phyloP scores from a whole-genome alignment of 768 basidiomycete species.

The Floccularia luteovirens region DNA sequence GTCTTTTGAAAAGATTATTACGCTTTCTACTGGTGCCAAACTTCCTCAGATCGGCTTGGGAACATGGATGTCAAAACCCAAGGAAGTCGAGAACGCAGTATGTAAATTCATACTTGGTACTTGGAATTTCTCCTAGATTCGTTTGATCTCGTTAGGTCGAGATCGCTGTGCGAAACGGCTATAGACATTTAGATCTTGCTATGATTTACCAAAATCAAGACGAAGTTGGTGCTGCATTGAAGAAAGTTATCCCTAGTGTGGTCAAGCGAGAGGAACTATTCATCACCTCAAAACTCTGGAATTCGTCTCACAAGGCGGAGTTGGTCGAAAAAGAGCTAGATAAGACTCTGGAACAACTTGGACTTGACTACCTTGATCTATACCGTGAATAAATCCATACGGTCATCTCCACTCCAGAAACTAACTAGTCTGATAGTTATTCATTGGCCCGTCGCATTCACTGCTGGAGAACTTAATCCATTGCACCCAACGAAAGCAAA shows the following conservation, averaged over 20 bases:
- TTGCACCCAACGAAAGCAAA: constrained; percentile 32
- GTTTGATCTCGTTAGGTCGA: constrained; percentile 44
- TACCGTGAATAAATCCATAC: constrained; percentile 37
- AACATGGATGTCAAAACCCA: constrained; percentile 71
- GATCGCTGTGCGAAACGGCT: constrained; percentile 66
- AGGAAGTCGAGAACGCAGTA: constrained; percentile 72
- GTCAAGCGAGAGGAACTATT: constrained; percentile 78
- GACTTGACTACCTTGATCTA: constrained; percentile 71
- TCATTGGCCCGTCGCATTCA: constrained; percentile 76
- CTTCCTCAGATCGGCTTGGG: constrained; percentile 80
- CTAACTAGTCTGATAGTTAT: constrained; percentile 36
- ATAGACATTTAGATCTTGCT: constrained; percentile 82
- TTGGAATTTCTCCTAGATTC: constrained; percentile 1
- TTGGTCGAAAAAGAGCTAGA: constrained; percentile 70
- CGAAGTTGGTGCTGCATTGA: constrained; percentile 67
- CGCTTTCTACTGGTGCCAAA: constrained; percentile 34
- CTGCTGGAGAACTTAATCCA: constrained; percentile 47
- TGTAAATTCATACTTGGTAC: too few species aligned
- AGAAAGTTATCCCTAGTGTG: constrained; percentile 70
- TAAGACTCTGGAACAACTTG: constrained; percentile 66
- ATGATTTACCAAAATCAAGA: constrained; percentile 76
- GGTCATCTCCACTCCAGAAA: neutral
- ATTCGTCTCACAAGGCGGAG: constrained; percentile 58
- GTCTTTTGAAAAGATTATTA: constrained; percentile 34
- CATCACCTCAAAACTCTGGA: constrained; percentile 83